Conservation (phyloP, 192 early-diverging fungal genomes). For the Gamsiella multidivaricata region DNA sequence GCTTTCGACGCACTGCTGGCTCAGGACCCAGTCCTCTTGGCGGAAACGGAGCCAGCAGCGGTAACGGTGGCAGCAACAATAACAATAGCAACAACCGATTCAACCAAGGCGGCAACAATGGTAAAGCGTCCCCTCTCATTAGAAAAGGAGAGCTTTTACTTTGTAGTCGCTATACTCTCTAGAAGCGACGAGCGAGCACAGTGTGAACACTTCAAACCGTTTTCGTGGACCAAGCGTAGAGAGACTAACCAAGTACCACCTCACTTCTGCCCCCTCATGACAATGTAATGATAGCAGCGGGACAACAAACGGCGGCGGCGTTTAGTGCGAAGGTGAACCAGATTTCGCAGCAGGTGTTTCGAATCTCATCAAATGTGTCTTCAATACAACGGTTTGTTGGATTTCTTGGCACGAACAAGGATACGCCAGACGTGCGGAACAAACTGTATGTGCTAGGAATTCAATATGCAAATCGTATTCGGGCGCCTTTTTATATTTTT, state of each 20-base stretch:
- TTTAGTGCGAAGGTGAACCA: conserved; percentile 55
- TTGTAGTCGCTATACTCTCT: background rate
- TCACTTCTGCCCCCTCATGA: background rate
- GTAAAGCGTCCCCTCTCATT: background rate
- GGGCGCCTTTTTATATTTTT: background rate
- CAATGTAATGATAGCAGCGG: background rate
- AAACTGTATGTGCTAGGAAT: conserved; percentile 69
- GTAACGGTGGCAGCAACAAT: conserved; percentile 9
- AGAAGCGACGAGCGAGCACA: background rate
- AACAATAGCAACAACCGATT: conserved; percentile 14
- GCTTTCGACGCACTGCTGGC: conserved; percentile 17
- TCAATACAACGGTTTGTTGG: conserved; percentile 82
- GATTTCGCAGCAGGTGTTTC: conserved; percentile 87
- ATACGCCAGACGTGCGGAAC: conserved; percentile 79
- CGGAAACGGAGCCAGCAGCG: background rate
- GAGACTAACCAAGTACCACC: too few species aligned
- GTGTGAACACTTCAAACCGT: too few species aligned
- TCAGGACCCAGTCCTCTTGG: conserved; percentile 21
- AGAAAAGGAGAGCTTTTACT: background rate
- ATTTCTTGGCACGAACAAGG: conserved; percentile 80
- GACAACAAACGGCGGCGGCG: background rate
- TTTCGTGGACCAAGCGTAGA: too few species aligned
- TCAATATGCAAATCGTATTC: too few species aligned
- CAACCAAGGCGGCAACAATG: conserved; percentile 12
- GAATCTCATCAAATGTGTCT: conserved; percentile 86